Conservation (phyloP, 345 rosid species). For the Brassica incana region DNA sequence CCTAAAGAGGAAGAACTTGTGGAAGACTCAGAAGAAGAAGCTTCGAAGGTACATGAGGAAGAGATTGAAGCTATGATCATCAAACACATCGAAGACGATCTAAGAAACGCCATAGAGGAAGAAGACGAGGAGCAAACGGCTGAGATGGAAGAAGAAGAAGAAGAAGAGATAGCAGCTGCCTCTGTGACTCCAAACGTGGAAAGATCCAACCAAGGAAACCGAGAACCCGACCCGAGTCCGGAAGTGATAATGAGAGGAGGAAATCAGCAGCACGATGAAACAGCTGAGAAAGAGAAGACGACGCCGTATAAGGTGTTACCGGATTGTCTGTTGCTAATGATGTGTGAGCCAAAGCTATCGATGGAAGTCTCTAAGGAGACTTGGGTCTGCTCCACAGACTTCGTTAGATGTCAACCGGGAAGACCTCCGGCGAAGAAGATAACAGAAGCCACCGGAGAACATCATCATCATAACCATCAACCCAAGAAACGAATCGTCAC, state of each 20-base stretch:
- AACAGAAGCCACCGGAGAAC: conserved; percentile 24
- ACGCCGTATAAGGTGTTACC: conserved; percentile 55
- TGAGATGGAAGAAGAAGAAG: conserved; percentile 29
- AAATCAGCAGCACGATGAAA: conserved; percentile 15
- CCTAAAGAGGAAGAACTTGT: conserved; percentile 20
- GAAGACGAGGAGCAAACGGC: conserved; percentile 21
- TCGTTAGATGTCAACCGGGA: conserved; percentile 70
- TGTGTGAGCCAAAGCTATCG: conserved; percentile 95
- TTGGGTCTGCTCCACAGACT: conserved; percentile 92
- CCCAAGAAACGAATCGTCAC: conserved; percentile 51
- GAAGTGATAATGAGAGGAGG: conserved; percentile 45
- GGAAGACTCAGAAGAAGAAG: conserved; percentile 34
- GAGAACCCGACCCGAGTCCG: conserved; percentile 43
- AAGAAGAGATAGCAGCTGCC: neutral
- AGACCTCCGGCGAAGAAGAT: conserved; percentile 41
- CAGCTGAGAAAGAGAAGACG: conserved; percentile 21
- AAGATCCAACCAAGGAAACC: conserved; percentile 45
- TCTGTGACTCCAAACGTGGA: conserved; percentile 22
- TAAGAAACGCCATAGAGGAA: conserved; percentile 30
- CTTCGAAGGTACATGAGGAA: conserved; percentile 11
- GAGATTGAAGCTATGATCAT: conserved; percentile 33
- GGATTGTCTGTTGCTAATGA: conserved; percentile 84
- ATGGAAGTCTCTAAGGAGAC: conserved; percentile 98
- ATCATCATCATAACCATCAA: conserved; percentile 25
- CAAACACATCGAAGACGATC: conserved; percentile 35